phyloP scores from a whole-genome alignment of 345 rosid genomes.

The Camelina hispida region DNA sequence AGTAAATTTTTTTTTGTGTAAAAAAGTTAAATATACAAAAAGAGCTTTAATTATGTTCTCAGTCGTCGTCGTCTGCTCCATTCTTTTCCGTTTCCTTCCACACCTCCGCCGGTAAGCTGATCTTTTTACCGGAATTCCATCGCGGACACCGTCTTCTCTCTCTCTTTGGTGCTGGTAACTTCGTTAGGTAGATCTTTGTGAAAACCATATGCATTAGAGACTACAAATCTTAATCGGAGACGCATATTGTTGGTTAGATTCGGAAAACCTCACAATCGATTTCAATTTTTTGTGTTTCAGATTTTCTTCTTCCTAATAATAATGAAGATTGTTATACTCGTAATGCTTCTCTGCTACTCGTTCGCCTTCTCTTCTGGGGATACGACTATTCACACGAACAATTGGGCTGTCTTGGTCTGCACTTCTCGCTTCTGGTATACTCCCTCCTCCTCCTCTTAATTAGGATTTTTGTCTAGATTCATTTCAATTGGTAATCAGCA shows the following conservation, averaged over 20 bases:
- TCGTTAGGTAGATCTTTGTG: background rate
- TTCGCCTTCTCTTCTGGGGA: conserved; percentile 58
- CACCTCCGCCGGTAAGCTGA: conserved; percentile 24
- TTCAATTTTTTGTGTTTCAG: conserved; percentile 6
- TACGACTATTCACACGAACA: conserved; percentile 83
- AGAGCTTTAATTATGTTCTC: no score
- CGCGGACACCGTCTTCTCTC: background rate
- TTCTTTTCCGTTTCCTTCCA: background rate
- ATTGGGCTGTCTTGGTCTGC: conserved; percentile 99
- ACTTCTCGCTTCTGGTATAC: conserved; percentile 97
- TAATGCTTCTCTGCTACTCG: conserved; percentile 45
- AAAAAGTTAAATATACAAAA: no score
- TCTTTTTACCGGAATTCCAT: background rate
- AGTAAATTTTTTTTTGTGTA: no score
- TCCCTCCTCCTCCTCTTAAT: background rate
- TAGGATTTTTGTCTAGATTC: no score
- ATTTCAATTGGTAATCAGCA: no score
- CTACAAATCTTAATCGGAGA: conserved; percentile 15
- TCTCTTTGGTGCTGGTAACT: background rate
- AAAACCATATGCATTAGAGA: background rate
- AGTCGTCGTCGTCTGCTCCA: conserved; percentile 1
- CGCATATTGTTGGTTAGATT: background rate
- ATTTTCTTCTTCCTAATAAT: background rate
- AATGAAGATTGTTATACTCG: conserved; percentile 38
- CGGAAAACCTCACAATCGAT: conserved; percentile 17